Evolutionary conservation across 164 flowering plant species (phyloP).

Genomic region (Aristolochia fimbriata): DNA sequence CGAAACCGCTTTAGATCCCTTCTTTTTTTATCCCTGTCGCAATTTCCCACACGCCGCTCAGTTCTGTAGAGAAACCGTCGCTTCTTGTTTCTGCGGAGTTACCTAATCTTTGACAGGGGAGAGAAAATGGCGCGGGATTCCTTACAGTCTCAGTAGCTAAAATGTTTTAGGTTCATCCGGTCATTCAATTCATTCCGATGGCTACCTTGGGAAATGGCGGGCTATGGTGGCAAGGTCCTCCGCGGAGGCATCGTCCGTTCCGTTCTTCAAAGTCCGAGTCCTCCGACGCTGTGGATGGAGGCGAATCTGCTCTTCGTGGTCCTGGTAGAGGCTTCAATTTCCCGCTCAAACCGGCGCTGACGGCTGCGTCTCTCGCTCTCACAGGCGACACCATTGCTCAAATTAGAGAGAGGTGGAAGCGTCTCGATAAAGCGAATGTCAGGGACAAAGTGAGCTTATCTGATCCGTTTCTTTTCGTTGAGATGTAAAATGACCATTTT

Average conservation of each 20-base stretch:
- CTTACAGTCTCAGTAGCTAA: no score
- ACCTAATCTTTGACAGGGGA: no score
- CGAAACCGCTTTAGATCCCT: no score
- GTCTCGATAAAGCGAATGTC: constrained; percentile 7
- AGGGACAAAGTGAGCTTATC: constrained; percentile 6
- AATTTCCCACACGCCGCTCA: no score
- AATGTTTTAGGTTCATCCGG: no score
- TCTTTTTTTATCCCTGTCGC: no score
- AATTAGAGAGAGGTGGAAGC: constrained; percentile 30
- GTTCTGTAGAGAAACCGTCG: no score
- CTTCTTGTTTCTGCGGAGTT: no score
- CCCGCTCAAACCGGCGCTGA: constrained; percentile 63
- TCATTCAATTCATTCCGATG: no score
- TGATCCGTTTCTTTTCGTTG: no score
- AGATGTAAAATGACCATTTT: no score
- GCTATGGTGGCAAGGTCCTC: constrained; percentile 33
- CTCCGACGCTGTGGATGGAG: constrained; percentile 23
- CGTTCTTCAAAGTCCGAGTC: constrained; percentile 15
- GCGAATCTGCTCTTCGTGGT: constrained; percentile 6
- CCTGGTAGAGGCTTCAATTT: constrained; percentile 28
- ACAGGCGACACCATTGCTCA: constrained; percentile 94
- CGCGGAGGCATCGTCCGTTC: constrained; percentile 4
- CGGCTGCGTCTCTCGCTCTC: constrained; percentile 65
- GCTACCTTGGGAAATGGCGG: constrained; percentile 27
- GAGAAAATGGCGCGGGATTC: no score